Evolutionary conservation across 345 rosid genomes (phyloP), one percentile per base, ranked within the genome.

Genomic region (Capsella bursapastoris): DNA sequence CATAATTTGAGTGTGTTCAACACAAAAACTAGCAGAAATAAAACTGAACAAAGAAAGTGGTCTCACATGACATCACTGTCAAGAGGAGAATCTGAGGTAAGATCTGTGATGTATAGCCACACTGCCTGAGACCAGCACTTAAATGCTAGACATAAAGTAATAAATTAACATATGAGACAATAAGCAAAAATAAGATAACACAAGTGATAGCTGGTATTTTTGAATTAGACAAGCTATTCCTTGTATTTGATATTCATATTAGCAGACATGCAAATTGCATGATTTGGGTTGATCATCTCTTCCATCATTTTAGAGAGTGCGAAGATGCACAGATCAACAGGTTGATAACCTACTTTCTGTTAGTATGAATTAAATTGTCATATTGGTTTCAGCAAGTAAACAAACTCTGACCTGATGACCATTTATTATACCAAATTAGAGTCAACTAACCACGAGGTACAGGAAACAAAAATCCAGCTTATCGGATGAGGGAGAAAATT

Each of bases 51-150:
- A 40, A 77, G 73, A 74, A 57, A 50, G 58, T 45, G 74, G 76
- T 73, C 96, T 88, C 82, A 94, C 98, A 90, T 90, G 78, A 94
- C 94, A 82, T 88, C 97, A 74, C 84, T 84, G 77, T 94, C 97
- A 13, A 91, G 87, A 64, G 82, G 81, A 37, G 88, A 83, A 73
- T 80, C 75, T 34, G 86, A 84, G 66, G 92, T 86, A 69, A 81
- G 83, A 73, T 93, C 98, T 64, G 75, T 65, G 60, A 60, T 79
- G 69, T 79, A 91, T 65, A 85, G 91, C 88, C 87, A 85, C 60
- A 83, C 92, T 83, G 98, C 98, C 76, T 89, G 96, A 81, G 91
- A 87, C 98, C 98, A 94, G 84, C 96, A 94, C 82, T 88, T 94
- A 68, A 94, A 88, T 47, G 98, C 98, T 94, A 83, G 66, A 85